phyloP scores from a whole-genome alignment of 2,329 filamentous ascomycete species.

The Aspergillaceae sp. region DNA sequence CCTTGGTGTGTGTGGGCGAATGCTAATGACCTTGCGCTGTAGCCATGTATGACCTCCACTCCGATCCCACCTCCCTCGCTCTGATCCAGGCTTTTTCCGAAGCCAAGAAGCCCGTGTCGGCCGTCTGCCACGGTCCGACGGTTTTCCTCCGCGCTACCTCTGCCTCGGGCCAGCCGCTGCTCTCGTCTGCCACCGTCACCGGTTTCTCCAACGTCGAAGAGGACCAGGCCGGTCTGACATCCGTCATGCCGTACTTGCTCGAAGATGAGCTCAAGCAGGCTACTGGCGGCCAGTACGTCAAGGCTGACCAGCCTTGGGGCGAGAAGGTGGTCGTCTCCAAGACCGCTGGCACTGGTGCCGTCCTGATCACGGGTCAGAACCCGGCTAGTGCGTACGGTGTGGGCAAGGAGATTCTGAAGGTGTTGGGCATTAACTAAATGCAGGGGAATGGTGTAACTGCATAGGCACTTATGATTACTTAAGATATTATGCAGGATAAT shows the following conservation, averaged over 20 bases:
- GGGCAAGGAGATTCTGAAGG: slow-evolving; percentile 37
- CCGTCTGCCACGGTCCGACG: slow-evolving; percentile 42
- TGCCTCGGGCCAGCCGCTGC: slow-evolving; percentile 34
- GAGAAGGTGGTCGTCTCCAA: slow-evolving; percentile 35
- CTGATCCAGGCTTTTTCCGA: slow-evolving; percentile 43
- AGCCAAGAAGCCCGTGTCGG: slow-evolving; percentile 41
- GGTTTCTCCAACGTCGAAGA: slow-evolving; percentile 42
- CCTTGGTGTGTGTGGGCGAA: no score
- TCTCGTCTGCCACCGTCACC: slow-evolving; percentile 35
- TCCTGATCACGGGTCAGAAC: slow-evolving; percentile 42
- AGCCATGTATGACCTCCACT: slow-evolving; percentile 45
- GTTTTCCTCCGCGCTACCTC: slow-evolving; percentile 38
- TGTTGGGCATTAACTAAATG: slow-evolving; percentile 5
- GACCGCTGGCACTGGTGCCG: slow-evolving; percentile 17
- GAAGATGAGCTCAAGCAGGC: slow-evolving; percentile 35
- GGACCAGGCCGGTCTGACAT: slow-evolving; percentile 29
- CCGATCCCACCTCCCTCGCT: slow-evolving; percentile 32
- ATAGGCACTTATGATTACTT: no score
- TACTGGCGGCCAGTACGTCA: slow-evolving; percentile 34
- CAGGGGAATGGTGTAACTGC: not conserved
- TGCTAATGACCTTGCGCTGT: no score
- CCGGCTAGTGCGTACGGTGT: slow-evolving; percentile 37
- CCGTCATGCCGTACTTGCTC: slow-evolving; percentile 37
- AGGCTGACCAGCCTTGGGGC: slow-evolving; percentile 38
- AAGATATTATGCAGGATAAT: no score